Evolutionary conservation across 768 basidiomycete species (phyloP), one percentile per base, ranked within the genome.

Genomic region (Xerocomellus intermedius): DNA sequence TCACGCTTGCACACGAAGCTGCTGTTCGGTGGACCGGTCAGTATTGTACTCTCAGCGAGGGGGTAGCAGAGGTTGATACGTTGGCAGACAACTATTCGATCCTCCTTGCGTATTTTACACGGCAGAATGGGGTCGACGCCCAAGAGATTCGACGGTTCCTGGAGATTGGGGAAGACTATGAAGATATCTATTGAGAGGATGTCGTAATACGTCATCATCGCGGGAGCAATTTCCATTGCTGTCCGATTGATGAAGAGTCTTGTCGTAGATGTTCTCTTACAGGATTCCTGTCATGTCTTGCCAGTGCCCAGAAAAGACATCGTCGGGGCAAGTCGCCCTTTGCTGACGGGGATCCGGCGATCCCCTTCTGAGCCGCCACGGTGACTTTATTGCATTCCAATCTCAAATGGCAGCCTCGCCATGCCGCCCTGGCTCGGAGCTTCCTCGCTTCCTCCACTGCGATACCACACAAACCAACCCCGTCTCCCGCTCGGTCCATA

Each of bases 21-120:
- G 82, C 87, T 13, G 67, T 86, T 22, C 84, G 91, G 14, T 94
- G 93, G 90, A 98, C 94, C 35, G 94, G 94, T 95, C 60, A 53
- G 84, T 71, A 33, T 22, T 42, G 28, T 4, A 35, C 3, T 33
- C 30, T n/a, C 22, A 6, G n/a, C 30, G n/a, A 12, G 14, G 22
- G 38, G 28, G 41, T 21, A 36, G 50, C 26, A 19, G 43, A 22
- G 2, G 42, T 43, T 54, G 49, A 68, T 16, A 5, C 1, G 32
- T 21, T 38, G 7, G 33, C 62, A 89, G 89, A 91, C 59, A 89
- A 91, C 62, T 90, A 87, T 68, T 73, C 80, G 38, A 78, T 84
- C 45, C 74, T 89, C 32, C 69, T 89, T 46, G 78, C 80, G 33
- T 66, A 91, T 65, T 87, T 90, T 65, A 83, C 80, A 32, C 76